phyloP scores from a whole-genome alignment of 768 basidiomycete genomes.

The Collybiopsis confluens region DNA sequence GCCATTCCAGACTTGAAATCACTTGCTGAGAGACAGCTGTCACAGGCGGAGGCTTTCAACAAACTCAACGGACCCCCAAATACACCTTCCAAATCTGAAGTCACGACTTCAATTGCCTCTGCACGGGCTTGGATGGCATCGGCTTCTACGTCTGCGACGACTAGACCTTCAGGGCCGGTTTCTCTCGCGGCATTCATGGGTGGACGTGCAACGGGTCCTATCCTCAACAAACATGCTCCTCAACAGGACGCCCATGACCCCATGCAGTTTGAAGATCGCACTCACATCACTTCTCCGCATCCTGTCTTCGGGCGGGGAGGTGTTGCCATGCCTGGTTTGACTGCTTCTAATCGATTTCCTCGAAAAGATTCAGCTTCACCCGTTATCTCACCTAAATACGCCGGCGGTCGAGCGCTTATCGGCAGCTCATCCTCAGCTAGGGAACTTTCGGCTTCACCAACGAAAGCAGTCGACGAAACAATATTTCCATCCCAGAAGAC shows the following conservation, averaged over 20 bases:
- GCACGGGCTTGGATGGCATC: slow-evolving; percentile 7
- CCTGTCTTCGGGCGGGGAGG: slow-evolving; percentile 75
- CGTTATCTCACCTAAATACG: not conserved
- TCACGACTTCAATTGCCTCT: not conserved
- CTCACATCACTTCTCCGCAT: slow-evolving; percentile 50
- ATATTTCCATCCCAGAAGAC: slow-evolving; percentile 33
- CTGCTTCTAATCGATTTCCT: slow-evolving; percentile 13
- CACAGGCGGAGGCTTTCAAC: slow-evolving; percentile 41
- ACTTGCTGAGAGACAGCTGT: slow-evolving; percentile 32
- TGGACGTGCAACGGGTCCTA: slow-evolving; percentile 69
- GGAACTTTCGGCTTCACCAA: slow-evolving; percentile 1
- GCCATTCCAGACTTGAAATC: slow-evolving; percentile 19
- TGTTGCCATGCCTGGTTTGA: slow-evolving; percentile 74
- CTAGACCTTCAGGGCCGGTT: slow-evolving; percentile 41
- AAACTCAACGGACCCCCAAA: slow-evolving; percentile 36
- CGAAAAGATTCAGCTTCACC: not conserved
- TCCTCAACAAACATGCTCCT: slow-evolving; percentile 67
- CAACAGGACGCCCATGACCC: slow-evolving; percentile 66
- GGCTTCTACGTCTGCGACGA: slow-evolving; percentile 1
- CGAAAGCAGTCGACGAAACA: slow-evolving; percentile 22
- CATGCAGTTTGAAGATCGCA: slow-evolving; percentile 62
- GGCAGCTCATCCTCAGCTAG: not conserved
- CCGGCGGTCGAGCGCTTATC: not conserved
- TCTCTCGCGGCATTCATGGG: slow-evolving; percentile 84
- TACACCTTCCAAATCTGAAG: slow-evolving; percentile 5